Evolutionary conservation across 2,329 filamentous ascomycete genomes (phyloP).

Genomic region (Ascochyta clinopodiicola): DNA sequence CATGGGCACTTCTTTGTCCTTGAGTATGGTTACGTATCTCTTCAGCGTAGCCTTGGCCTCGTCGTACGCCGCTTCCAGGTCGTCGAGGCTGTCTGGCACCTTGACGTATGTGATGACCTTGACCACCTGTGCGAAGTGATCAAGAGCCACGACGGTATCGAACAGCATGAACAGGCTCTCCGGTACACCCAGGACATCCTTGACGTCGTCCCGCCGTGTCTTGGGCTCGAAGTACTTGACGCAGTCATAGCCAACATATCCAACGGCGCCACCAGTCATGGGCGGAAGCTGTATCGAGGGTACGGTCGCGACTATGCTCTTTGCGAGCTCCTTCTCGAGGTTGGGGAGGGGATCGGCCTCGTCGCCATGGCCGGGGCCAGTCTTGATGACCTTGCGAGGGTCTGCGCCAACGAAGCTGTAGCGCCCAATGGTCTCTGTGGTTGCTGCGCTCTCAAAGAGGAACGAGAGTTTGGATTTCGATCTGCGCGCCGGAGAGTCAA

Average conservation of each 20-base stretch:
- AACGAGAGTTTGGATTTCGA: slow-evolving; percentile 81
- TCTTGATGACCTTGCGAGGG: slow-evolving; percentile 79
- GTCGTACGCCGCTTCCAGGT: slow-evolving; percentile 73
- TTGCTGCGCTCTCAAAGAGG: slow-evolving; percentile 92
- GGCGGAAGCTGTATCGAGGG: slow-evolving; percentile 84
- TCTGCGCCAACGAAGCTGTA: slow-evolving; percentile 95
- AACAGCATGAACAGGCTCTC: slow-evolving; percentile 98
- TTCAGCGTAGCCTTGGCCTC: slow-evolving; percentile 70
- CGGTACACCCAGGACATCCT: slow-evolving; percentile 86
- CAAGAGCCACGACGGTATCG: slow-evolving; percentile 91
- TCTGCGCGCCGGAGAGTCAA: slow-evolving; percentile 39
- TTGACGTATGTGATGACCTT: slow-evolving; percentile 92
- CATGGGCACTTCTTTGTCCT: slow-evolving; percentile 75
- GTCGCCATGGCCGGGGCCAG: slow-evolving; percentile 84
- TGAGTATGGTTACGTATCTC: slow-evolving; percentile 73
- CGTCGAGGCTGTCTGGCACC: slow-evolving; percentile 61
- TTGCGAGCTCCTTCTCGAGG: slow-evolving; percentile 79
- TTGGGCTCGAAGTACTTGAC: slow-evolving; percentile 98
- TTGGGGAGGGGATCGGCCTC: slow-evolving; percentile 82
- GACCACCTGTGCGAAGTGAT: slow-evolving; percentile 91
- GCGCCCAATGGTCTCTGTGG: slow-evolving; percentile 87
- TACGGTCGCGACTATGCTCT: slow-evolving; percentile 80
- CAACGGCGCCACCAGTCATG: slow-evolving; percentile 89
- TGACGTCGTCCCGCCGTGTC: slow-evolving; percentile 84
- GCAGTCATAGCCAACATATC: slow-evolving; percentile 97